Evolutionary conservation across 1,284 basidiomycete genomes (phyloP).

Genomic region (Rhizoctonia solani): DNA sequence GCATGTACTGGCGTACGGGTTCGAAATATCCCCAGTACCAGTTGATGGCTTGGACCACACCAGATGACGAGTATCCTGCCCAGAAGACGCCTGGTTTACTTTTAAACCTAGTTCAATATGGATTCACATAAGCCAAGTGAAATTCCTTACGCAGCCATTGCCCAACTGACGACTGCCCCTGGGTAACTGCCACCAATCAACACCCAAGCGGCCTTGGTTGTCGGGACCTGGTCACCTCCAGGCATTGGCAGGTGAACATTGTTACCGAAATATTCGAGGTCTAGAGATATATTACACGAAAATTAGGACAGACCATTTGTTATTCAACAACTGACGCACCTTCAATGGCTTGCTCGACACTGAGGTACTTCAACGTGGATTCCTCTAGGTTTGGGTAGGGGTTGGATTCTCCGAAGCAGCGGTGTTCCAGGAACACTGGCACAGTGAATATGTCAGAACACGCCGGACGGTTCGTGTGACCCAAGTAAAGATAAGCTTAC

Average conservation of each 20-base stretch:
- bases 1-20: constrained; percentile 69
- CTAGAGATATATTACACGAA: constrained; percentile 56
- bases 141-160: constrained; percentile 64
- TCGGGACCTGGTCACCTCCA: constrained; percentile 59
- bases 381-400: constrained; percentile 66
- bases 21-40: constrained; percentile 68
- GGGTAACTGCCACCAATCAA: constrained; percentile 69
- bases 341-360: constrained; percentile 58
- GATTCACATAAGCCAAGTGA: constrained; percentile 1
- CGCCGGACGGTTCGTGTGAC: constrained; percentile 44
- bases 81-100: constrained; percentile 69
- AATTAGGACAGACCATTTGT: neutral
- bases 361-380: constrained; percentile 60
- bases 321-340: neutral
- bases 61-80: constrained; percentile 72
- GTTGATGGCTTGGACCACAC: constrained; percentile 60
- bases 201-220: constrained; percentile 67
- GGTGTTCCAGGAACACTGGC: constrained; percentile 45
- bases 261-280: constrained; percentile 69
- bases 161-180: constrained; percentile 66
- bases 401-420: constrained; percentile 59
- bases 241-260: constrained; percentile 70
- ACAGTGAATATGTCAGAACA: neutral
- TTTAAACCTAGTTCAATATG: constrained; percentile 13
- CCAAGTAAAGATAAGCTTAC: constrained; percentile 50